Evolutionary conservation across 805 yeast species (phyloP).

Genomic region (Ogataea paraovalis): DNA sequence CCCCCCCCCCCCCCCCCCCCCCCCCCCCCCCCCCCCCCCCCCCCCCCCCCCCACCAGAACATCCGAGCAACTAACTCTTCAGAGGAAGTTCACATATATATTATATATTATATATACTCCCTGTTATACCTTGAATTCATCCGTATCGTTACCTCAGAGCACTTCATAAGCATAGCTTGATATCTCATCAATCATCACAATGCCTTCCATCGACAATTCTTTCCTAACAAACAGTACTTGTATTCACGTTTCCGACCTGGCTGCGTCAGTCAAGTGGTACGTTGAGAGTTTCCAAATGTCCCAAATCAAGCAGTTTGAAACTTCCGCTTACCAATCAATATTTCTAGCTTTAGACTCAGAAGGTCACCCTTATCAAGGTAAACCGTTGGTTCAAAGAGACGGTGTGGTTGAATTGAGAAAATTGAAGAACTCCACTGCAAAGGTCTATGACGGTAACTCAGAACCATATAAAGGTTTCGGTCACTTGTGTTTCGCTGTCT

Average conservation of each 20-base stretch:
- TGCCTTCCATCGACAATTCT: conserved; percentile 29
- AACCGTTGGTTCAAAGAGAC: conserved; percentile 36
- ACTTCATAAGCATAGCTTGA: not conserved
- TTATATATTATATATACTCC: too few species aligned
- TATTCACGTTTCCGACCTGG: conserved; percentile 79
- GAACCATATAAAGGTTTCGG: conserved; percentile 91
- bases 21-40: too few species aligned
- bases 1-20: too few species aligned
- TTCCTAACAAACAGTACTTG: conserved; percentile 64
- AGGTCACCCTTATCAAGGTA: conserved; percentile 35
- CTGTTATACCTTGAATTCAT: not conserved
- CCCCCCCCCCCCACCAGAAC: too few species aligned
- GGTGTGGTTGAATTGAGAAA: conserved; percentile 83
- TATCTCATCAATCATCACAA: conserved; percentile 2
- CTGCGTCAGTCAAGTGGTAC: conserved; percentile 69
- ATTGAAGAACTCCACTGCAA: conserved; percentile 61
- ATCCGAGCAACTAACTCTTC: too few species aligned
- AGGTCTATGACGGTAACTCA: conserved; percentile 75
- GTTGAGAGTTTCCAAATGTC: conserved; percentile 70
- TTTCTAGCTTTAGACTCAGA: conserved; percentile 56
- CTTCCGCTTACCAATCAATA: conserved; percentile 63
- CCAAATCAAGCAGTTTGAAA: conserved; percentile 46
- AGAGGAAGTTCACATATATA: too few species aligned
- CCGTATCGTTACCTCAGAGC: not conserved
- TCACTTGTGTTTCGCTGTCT: conserved; percentile 85